Percentiles rank a stretch among this genome's conserved stretches.
Conservation (phyloP, 495 filamentous ascomycete genomes). For the Penicillium samsonianum region DNA sequence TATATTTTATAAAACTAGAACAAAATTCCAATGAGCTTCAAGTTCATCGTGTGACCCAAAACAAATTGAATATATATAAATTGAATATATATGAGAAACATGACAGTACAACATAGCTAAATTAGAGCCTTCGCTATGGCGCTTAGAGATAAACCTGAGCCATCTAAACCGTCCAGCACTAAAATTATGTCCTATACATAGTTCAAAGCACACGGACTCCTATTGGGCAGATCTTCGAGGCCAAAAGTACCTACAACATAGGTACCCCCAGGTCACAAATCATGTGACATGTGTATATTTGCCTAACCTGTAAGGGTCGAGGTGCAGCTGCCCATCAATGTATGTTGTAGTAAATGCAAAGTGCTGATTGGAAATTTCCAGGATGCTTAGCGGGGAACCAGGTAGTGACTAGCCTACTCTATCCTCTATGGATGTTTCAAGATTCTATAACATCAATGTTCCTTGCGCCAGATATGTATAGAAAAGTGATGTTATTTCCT, state of each 20-base stretch:
- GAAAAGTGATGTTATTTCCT: background rate
- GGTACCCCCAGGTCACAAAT: background rate
- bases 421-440: constrained; percentile 5
- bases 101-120: background rate
- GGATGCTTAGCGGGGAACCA: background rate
- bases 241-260: constrained; percentile 8
- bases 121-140: background rate
- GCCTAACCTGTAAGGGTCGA: constrained; percentile 26
- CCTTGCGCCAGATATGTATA: background rate
- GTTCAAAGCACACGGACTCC: background rate
- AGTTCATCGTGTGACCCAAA: background rate
- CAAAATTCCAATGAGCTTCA: background rate
- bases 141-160: background rate
- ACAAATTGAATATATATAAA: background rate
- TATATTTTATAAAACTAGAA: background rate
- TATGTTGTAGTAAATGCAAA: constrained; percentile 5
- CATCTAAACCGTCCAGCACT: constrained; percentile 8
- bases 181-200: background rate
- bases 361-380: constrained; percentile 2
- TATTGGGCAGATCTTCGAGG: constrained; percentile 1
- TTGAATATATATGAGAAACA: background rate
- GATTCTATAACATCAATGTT: constrained; percentile 4
- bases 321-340: background rate
- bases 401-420: background rate
- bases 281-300: constrained; percentile 12